Evolutionary conservation across 192 early-diverging fungal genomes (phyloP).

Genomic region (Coemansia sp.): DNA sequence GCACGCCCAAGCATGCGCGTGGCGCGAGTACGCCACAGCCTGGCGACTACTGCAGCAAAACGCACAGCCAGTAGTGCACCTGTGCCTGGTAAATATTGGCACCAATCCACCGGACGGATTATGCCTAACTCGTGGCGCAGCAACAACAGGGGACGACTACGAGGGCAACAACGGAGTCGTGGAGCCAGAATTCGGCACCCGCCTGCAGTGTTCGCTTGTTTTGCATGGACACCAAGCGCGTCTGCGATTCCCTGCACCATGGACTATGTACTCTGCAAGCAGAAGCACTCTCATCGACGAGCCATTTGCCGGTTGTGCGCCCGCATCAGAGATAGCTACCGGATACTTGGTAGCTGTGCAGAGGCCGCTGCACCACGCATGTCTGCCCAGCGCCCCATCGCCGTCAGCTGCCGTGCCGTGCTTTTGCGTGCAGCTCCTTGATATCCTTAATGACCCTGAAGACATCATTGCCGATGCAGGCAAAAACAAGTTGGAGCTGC

Average conservation of each 20-base stretch:
- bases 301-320: conserved; percentile 1
- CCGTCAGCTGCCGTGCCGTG: conserved; percentile 16
- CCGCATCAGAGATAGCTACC: conserved; percentile 15
- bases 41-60: conserved; percentile 10
- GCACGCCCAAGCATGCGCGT: conserved; percentile 19
- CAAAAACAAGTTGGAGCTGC: conserved; percentile 18
- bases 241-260: conserved; percentile 12
- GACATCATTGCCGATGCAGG: not conserved
- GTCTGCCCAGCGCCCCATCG: not conserved
- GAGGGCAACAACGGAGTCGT: not conserved
- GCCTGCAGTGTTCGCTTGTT: conserved; percentile 43
- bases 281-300: not conserved
- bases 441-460: not conserved
- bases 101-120: conserved; percentile 27
- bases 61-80: not conserved
- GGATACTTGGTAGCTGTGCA: conserved; percentile 43
- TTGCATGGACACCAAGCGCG: conserved; percentile 44
- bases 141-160: not conserved
- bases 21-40: conserved; percentile 20
- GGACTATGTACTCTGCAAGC: not conserved
- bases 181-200: not conserved
- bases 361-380: conserved; percentile 5
- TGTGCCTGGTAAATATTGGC: conserved; percentile 32
- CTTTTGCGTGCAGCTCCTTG: conserved; percentile 49
- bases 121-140: conserved; percentile 9